Conservation (phyloP, 306 rosid species). For the Citrullus mucosospermus region DNA sequence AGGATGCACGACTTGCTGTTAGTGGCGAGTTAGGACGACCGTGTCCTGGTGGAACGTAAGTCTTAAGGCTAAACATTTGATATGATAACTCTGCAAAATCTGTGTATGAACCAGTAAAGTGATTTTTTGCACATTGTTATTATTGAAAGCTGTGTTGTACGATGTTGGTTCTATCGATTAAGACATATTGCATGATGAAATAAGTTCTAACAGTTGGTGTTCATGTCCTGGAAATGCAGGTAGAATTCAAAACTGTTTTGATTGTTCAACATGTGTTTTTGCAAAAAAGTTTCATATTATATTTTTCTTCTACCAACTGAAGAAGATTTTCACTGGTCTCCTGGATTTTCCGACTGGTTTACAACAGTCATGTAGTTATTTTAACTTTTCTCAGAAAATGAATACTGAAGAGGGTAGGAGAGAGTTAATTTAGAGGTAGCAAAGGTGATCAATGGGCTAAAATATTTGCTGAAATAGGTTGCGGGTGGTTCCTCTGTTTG, state of each 20-base stretch:
- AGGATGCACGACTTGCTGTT: constrained; percentile 81
- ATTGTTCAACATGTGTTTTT: background rate
- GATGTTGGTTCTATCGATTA: background rate
- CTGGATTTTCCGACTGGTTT: background rate
- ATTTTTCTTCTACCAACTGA: background rate
- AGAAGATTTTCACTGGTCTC: background rate
- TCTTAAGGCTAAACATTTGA: constrained; percentile 4
- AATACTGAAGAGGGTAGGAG: background rate
- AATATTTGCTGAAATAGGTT: constrained; percentile 31
- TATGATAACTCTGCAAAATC: background rate
- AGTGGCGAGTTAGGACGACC: constrained; percentile 73
- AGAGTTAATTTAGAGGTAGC: background rate
- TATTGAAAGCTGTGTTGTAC: background rate
- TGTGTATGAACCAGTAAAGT: background rate
- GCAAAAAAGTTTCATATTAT: background rate
- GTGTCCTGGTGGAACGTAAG: constrained; percentile 89
- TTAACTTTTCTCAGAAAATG: background rate
- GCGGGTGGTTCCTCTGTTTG: constrained; percentile 94
- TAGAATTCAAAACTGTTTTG: background rate
- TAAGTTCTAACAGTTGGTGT: background rate
- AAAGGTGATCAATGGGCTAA: background rate
- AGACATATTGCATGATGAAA: background rate
- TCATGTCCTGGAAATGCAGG: background rate
- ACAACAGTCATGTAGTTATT: background rate
- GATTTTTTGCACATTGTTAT: background rate